A percentile compares a stretch with the other conserved stretches of the same genome.
phyloP scores from a whole-genome alignment of 495 filamentous ascomycete species.

The Xylaria bambusicola region DNA sequence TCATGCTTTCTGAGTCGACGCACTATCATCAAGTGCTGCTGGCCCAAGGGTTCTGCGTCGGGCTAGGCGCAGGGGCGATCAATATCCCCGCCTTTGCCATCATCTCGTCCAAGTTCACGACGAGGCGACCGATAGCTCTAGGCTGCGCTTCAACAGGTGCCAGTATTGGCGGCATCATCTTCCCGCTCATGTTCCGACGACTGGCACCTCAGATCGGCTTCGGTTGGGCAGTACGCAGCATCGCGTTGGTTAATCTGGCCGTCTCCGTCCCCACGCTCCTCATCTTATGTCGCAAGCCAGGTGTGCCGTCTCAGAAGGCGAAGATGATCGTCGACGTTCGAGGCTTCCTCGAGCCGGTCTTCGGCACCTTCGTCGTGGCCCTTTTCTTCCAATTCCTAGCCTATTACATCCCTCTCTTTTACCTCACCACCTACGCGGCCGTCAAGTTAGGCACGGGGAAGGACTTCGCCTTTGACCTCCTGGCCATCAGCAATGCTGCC shows the following conservation, averaged over 20 bases:
- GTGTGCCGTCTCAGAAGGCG: too few relatives aligned
- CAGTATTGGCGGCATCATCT: constrained; percentile 60
- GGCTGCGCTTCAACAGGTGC: constrained; percentile 45
- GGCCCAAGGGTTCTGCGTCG: background rate
- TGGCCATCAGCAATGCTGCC: background rate
- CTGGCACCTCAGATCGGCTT: constrained; percentile 49
- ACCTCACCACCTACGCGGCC: background rate
- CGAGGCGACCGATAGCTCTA: background rate
- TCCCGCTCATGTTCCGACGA: constrained; percentile 61
- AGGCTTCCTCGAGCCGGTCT: background rate
- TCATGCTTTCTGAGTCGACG: background rate
- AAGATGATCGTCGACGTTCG: too few relatives aligned
- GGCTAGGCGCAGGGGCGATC: background rate
- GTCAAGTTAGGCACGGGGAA: background rate
- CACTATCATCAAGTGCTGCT: constrained; percentile 6
- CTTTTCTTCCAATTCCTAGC: background rate
- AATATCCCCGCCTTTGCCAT: background rate
- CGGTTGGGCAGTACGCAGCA: background rate
- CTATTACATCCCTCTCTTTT: background rate
- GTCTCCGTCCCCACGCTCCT: background rate
- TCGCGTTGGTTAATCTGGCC: background rate
- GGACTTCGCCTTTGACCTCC: background rate
- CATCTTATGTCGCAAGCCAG: background rate
- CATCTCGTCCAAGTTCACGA: background rate
- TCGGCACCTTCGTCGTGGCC: background rate